Base-by-base conservation (phyloP, 495 filamentous ascomycete genomes). In the Penicillium robsamsonii region DNA sequence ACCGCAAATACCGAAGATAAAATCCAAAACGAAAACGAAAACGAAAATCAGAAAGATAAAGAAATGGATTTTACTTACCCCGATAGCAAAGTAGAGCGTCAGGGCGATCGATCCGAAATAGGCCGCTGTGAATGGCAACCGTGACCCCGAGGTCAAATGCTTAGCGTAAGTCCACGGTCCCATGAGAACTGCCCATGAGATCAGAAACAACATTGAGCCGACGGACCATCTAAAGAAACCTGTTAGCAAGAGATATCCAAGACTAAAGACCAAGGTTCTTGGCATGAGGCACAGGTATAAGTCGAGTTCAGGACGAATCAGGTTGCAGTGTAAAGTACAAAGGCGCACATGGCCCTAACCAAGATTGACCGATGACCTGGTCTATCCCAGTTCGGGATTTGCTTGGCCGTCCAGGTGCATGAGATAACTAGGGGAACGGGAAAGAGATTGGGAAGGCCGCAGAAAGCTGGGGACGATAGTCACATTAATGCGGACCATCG, bases 101-200 rank as follows among this genome's bases (percentile, higher is more conserved):
- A 97, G 70, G 2, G 75, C 86, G 60, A 98, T 96, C 40, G 90
- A 95, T 40, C 93, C 94, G 77, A 98, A 97, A 79, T 98, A 98
- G 27, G 91, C 90, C 47, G 91, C 91, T 18, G 94, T 97, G 69
- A 98, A 98, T 11, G 95, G 94, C 49, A 98, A 73, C 58, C 94
- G 84, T 56, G 90, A 79, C 51, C 84, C 84, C 48, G 95, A 97
- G 62, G 91, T 73, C 66, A 98, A 81, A 72, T 98, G 94, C 63
- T 83, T 85, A 46, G 84, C 75, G 74, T 97, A 98, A 44, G 80
- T 74, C 74, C 81, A 77, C 18, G 92, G 92, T 49, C 94, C 94
- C 86, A 96, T 92, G 75, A 98, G 79, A 59, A 92, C 91, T 4
- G 91, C 92, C 84, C 91, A 98, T 70, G 95, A 96, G 56, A 86